phyloP scores from a whole-genome alignment of 2,329 filamentous ascomycete genomes.

The Myriosclerotinia curreyana region DNA sequence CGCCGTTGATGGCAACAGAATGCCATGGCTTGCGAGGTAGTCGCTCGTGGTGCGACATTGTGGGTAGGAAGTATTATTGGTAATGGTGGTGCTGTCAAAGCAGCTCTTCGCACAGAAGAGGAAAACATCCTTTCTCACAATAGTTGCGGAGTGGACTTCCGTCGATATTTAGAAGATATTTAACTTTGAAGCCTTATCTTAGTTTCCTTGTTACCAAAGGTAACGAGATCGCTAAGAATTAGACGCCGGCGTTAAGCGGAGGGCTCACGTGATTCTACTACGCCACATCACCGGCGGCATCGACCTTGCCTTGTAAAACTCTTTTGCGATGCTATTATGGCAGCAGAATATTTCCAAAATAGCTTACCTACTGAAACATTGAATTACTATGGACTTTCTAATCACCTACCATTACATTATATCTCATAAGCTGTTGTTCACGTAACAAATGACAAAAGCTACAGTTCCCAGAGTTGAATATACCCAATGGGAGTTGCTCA shows the following conservation, averaged over 20 bases:
- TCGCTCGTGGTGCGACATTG: slow-evolving; percentile 31
- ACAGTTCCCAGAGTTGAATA: neutral
- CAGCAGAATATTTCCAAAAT: neutral
- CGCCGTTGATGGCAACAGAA: slow-evolving; percentile 38
- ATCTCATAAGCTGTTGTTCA: neutral
- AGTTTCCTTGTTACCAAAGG: slow-evolving; percentile 19
- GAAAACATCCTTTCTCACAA: slow-evolving; percentile 38
- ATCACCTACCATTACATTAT: neutral
- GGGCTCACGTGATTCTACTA: neutral
- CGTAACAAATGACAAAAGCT: neutral
- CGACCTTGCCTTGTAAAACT: neutral
- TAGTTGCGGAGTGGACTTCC: slow-evolving; percentile 18
- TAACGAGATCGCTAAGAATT: slow-evolving; percentile 14
- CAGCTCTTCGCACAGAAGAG: slow-evolving; percentile 38
- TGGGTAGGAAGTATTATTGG: slow-evolving; percentile 34
- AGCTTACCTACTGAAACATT: neutral
- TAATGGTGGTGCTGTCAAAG: slow-evolving; percentile 31
- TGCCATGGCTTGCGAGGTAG: slow-evolving; percentile 33
- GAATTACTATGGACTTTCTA: neutral
- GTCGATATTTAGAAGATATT: slow-evolving; percentile 12
- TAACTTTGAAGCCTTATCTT: slow-evolving; percentile 19
- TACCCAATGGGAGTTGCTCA: neutral
- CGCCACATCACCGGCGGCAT: neutral
- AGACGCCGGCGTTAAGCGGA: neutral
- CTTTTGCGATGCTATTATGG: neutral